Percentiles rank a stretch among this genome's conserved stretches.
Conservation (phyloP, 2,329 filamentous ascomycete genomes). For the Eutypella sp. region DNA sequence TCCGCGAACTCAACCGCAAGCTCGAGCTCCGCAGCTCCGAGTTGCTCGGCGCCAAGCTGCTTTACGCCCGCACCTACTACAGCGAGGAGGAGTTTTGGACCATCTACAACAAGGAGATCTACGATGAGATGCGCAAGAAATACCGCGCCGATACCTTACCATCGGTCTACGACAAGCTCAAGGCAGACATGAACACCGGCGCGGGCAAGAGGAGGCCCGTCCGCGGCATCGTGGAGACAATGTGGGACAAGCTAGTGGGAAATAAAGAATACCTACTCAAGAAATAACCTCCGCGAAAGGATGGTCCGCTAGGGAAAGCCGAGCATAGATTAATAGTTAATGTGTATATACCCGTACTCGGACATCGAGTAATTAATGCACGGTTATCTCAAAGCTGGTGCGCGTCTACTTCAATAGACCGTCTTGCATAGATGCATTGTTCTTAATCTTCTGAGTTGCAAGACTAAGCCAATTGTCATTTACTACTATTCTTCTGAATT, state of each 20-base stretch:
- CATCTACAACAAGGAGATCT: constrained; percentile 44
- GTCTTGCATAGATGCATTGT: too few relatives aligned
- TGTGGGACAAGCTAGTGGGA: constrained; percentile 24
- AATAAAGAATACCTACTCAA: constrained; percentile 25
- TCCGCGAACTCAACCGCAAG: constrained; percentile 42
- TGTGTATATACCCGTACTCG: too few relatives aligned
- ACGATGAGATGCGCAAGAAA: constrained; percentile 42
- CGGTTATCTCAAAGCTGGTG: too few relatives aligned
- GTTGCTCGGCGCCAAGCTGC: constrained; percentile 49
- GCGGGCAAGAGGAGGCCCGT: constrained; percentile 20
- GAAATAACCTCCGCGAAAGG: not conserved
- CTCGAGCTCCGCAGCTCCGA: constrained; percentile 44
- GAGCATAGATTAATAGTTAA: not conserved
- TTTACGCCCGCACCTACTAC: constrained; percentile 53
- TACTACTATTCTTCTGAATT: too few relatives aligned
- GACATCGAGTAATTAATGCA: too few relatives aligned
- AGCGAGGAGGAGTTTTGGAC: constrained; percentile 49
- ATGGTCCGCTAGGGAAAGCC: not conserved
- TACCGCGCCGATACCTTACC: constrained; percentile 45
- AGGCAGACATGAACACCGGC: constrained; percentile 26
- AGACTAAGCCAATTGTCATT: too few relatives aligned
- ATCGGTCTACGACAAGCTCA: constrained; percentile 48
- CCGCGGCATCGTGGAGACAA: constrained; percentile 23
- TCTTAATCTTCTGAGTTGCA: too few relatives aligned
- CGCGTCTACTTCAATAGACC: too few relatives aligned